Conservation (phyloP, 2,329 filamentous ascomycete genomes). For the Fusarium chuoi region DNA sequence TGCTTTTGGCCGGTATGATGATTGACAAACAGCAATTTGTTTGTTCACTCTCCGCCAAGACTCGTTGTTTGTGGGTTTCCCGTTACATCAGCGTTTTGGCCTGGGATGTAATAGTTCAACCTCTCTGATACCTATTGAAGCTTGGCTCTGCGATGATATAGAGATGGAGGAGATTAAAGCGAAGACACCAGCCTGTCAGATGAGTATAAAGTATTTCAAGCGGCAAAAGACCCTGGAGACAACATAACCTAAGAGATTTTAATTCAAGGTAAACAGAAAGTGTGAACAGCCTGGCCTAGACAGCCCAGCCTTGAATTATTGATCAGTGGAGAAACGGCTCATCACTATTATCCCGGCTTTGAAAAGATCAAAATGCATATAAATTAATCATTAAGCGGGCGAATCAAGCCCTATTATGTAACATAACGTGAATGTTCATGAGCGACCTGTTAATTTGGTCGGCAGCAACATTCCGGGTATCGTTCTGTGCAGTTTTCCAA, state of each 20-base stretch:
- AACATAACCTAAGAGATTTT: not conserved
- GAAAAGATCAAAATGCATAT: not conserved
- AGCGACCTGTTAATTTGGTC: slow-evolving; percentile 14
- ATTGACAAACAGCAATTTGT: not conserved
- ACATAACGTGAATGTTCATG: slow-evolving; percentile 12
- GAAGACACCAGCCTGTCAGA: not conserved
- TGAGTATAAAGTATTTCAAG: not conserved
- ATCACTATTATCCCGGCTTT: not conserved
- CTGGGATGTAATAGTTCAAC: not conserved
- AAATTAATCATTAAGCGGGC: slow-evolving; percentile 38
- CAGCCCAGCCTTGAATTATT: too few relatives aligned
- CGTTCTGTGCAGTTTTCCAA: slow-evolving; percentile 1
- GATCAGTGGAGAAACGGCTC: not conserved
- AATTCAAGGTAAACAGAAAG: not conserved
- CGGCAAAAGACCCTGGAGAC: not conserved
- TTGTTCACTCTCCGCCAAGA: not conserved
- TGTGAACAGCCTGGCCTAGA: not conserved
- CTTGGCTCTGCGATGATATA: not conserved
- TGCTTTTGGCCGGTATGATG: not conserved
- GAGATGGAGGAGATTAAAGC: not conserved
- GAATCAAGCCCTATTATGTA: slow-evolving; percentile 7
- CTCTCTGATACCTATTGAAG: not conserved
- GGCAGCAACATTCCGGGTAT: slow-evolving; percentile 29
- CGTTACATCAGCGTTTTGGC: not conserved
- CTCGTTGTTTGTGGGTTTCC: not conserved